These are phyloP conservation scores for Licmophora abbreviata DNA, from an alignment of 108 stramenopile species.

Conservation along the genomic window DNA sequence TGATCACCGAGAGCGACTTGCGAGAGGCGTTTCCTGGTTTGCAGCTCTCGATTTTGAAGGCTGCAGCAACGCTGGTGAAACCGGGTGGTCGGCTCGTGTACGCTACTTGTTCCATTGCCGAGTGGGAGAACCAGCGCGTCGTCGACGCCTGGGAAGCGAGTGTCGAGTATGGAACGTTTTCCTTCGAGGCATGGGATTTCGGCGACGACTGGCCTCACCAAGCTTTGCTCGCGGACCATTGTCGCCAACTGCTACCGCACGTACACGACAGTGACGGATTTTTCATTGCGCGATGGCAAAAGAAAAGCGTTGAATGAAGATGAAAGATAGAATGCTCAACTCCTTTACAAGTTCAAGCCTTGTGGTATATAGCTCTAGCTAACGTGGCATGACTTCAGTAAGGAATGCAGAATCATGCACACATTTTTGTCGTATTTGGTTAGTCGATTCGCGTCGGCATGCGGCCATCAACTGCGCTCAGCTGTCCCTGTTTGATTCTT, in stretches of 20 bases:
- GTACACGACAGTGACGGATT: conserved; percentile 30
- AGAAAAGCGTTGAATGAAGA: no score
- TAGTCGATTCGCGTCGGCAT: no score
- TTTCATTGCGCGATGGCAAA: conserved; percentile 32
- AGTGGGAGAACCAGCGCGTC: conserved; percentile 33
- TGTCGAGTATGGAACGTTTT: conserved; percentile 2
- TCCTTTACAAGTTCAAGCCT: no score
- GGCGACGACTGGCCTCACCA: neutral
- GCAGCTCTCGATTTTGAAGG: conserved; percentile 25
- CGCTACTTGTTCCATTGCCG: conserved; percentile 39
- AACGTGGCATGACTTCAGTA: no score
- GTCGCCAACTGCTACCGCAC: conserved; percentile 6
- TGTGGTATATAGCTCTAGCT: no score
- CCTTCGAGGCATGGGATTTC: conserved; percentile 21
- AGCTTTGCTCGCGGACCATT: conserved; percentile 3
- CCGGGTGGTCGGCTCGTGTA: conserved; percentile 25
- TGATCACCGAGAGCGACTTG: conserved; percentile 17
- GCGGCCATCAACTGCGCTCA: no score
- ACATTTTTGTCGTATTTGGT: no score
- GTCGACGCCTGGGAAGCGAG: conserved; percentile 23
- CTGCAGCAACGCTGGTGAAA: conserved; percentile 26
- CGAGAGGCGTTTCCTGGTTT: conserved; percentile 13
- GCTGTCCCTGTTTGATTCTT: no score
- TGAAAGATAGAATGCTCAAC: no score
- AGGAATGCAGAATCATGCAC: no score